A percentile compares a stretch with the other conserved stretches of the same genome.
phyloP scores from a whole-genome alignment of 2,329 filamentous ascomycete species.

The Neurospora sp. region DNA sequence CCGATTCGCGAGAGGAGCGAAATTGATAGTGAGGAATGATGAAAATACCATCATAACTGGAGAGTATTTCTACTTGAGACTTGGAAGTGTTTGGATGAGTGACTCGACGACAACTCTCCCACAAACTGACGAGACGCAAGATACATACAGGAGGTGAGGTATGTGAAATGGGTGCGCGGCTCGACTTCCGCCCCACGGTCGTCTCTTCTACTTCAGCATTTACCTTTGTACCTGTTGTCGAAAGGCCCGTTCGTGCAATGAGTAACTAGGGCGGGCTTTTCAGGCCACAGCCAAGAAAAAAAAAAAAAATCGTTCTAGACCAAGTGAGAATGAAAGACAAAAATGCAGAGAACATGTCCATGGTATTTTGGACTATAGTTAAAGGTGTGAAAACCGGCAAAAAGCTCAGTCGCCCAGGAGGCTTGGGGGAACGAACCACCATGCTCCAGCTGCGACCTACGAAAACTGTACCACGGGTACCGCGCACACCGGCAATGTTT shows the following conservation, averaged over 20 bases:
- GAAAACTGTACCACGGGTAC: not conserved
- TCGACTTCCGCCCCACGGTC: not conserved
- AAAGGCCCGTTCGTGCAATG: not conserved
- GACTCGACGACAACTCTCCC: not conserved
- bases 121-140: not conserved
- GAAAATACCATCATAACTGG: not conserved
- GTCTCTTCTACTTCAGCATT: not conserved
- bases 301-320: not conserved
- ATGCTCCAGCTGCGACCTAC: not conserved
- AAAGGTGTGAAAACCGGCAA: not conserved
- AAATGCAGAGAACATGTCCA: not conserved
- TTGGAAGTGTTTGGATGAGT: not conserved
- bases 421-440: not conserved
- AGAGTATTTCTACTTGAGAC: not conserved
- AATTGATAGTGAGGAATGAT: not conserved
- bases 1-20: not conserved
- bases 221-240: not conserved
- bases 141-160: not conserved
- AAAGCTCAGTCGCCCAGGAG: not conserved
- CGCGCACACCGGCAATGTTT: not conserved
- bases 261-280: not conserved
- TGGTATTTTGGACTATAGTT: not conserved
- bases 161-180: not conserved
- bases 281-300: not conserved
- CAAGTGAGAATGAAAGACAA: not conserved